These are phyloP conservation scores for Poterioochromonas sp. DNA, from an alignment of 352 stramenopile species.

Conservation along the genomic window DNA sequence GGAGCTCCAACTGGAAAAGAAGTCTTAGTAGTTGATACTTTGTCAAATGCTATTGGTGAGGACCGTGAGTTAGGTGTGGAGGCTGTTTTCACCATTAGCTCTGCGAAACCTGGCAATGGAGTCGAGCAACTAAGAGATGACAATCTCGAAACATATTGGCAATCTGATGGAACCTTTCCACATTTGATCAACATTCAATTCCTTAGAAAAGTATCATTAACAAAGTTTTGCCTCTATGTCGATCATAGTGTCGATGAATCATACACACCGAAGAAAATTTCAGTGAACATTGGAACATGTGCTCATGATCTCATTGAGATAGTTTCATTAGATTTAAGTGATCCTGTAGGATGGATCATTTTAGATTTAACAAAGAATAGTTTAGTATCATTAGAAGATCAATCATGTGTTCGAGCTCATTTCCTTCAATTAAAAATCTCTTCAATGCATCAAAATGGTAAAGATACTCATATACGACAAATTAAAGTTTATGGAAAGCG, in stretches of 20 bases:
- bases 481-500: slow-evolving; percentile 77
- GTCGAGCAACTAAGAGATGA: slow-evolving; percentile 91
- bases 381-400: slow-evolving; percentile 39
- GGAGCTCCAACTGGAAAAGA: too few relatives aligned
- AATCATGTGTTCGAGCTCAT: slow-evolving; percentile 65
- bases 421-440: slow-evolving; percentile 89
- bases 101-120: slow-evolving; percentile 91
- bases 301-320: slow-evolving; percentile 90
- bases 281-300: slow-evolving; percentile 77
- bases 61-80: slow-evolving; percentile 41
- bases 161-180: slow-evolving; percentile 81
- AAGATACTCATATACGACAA: slow-evolving; percentile 87
- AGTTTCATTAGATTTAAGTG: slow-evolving; percentile 64
- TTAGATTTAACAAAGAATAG: slow-evolving; percentile 60
- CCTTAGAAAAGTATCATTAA: slow-evolving; percentile 78
- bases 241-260: slow-evolving; percentile 95
- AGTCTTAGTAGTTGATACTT: too few relatives aligned
- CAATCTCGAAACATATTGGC: slow-evolving; percentile 93
- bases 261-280: slow-evolving; percentile 93
- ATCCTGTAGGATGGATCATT: slow-evolving; percentile 84
- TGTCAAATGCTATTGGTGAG: too few relatives aligned
- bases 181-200: slow-evolving; percentile 97
- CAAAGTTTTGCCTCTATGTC: slow-evolving; percentile 87
- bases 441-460: slow-evolving; percentile 95
- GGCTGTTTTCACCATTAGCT: slow-evolving; percentile 86